Evolutionary conservation across 1,284 basidiomycete species (phyloP), one percentile per base, ranked within the genome.

Genomic region (Cutaneotrichosporon sp.): DNA sequence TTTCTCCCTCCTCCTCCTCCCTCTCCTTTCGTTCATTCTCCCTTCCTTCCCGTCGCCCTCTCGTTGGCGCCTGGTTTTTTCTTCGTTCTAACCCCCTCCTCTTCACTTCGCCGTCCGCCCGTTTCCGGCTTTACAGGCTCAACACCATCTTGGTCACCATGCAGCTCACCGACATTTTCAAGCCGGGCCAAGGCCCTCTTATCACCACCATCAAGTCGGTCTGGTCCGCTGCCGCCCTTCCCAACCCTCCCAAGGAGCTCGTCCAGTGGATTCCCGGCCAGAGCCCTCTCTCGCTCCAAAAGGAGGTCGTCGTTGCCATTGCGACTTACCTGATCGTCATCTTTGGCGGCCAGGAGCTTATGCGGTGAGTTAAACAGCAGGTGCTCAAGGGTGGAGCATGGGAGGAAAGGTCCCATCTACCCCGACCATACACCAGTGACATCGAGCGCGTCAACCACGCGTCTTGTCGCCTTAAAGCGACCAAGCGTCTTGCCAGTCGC

Each of bases 261-360:
- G 60, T 61, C 20, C 66, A 66, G 30, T 76, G 74, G 74, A 58
- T 73, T 38, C 63, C 63, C 17, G 71, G 70, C 37, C 33, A 52
- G 17, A 88, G 87, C 1, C 90, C 90, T 8, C 72, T 96, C 52
- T 91, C 88, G 49, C 94, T 89, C 10, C 77, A 82, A 52, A 80
- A 83, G 59, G 80, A 81, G 60, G 92, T 96, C 56, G 74, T 83
- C 44, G 76, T 81, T 17, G 79, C 86, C 18, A 81, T 97, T 59
- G 80, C 76, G 33, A 81, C 82, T 53, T 98, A 98, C 80, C 83
- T 98, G 62, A 84, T 83, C 71, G 78, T 87, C 78, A 86, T 98
- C 74, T 97, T 97, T 69, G 84, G 88, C 59, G 82, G 88, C 41
- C 85, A 86, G 67, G 84, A 84, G 64, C 75, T 89, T 66, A 97